Evolutionary conservation across 1,284 basidiomycete species (phyloP).

Genomic region (Rhodotorula sp.): DNA sequence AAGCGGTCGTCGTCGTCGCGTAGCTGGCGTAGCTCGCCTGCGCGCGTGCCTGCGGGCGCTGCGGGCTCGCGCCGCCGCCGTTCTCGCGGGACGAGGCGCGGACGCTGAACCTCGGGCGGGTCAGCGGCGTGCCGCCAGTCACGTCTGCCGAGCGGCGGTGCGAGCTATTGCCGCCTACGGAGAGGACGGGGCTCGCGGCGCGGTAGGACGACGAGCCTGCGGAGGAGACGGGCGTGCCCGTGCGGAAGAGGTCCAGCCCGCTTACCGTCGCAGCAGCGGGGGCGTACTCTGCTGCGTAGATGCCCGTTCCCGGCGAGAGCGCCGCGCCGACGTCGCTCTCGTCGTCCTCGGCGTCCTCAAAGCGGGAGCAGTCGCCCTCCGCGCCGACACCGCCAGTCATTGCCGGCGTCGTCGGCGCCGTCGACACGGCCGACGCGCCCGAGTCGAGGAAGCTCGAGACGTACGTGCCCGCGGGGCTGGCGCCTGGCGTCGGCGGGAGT

Average conservation of each 20-base stretch:
- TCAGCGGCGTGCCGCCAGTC: background rate
- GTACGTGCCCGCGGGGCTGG: conserved; percentile 45
- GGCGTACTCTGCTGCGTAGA: background rate
- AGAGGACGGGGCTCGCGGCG: conserved; percentile 23
- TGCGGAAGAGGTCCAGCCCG: conserved; percentile 16
- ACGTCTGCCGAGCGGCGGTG: conserved; percentile 30
- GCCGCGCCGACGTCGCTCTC: conserved; percentile 49
- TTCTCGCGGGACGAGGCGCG: conserved; percentile 33
- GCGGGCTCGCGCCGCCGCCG: background rate
- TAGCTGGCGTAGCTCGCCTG: conserved; percentile 5
- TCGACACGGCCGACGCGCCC: conserved; percentile 1
- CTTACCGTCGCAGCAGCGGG: background rate
- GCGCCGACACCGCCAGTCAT: conserved; percentile 14
- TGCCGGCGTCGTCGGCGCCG: conserved; percentile 28
- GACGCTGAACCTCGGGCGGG: conserved; percentile 24
- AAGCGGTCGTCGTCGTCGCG: background rate
- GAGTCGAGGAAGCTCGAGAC: conserved; percentile 29
- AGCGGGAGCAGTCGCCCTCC: conserved; percentile 51
- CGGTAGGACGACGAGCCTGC: conserved; percentile 12
- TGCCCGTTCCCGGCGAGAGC: conserved; percentile 20
- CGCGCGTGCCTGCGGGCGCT: conserved; percentile 2
- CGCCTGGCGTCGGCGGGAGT: conserved; percentile 25
- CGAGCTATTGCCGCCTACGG: conserved; percentile 7
- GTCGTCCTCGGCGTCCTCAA: conserved; percentile 61
- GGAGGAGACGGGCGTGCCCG: conserved; percentile 25